Evolutionary conservation across 2,329 filamentous ascomycete species (phyloP), one percentile per base, ranked within the genome.

Genomic region (Monosporascus ibericus): DNA sequence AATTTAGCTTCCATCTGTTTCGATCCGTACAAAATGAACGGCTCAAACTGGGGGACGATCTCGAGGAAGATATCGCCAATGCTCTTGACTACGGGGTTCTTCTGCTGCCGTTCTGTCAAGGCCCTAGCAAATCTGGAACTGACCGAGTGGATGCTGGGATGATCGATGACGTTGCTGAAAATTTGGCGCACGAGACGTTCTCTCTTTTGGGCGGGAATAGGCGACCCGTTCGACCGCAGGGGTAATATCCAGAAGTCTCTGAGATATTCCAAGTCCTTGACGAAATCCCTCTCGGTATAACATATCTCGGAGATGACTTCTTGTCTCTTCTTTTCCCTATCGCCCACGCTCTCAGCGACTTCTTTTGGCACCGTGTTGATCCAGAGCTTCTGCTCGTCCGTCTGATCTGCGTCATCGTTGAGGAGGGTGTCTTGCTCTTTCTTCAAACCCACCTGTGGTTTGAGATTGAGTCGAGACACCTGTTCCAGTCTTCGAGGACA

Each of bases 231-330:
- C 27, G 87, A 88, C 48, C 91, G 85, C 52, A 99, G 74, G 9
- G 94, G 94, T 60, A 94, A 82, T 74, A 99, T 96, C 94, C 94
- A 99, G 76, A 97, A 99, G 74, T 99, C 94, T 56, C 94, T 85
- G 30, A 99, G 77, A 67, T 99, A 99, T 71, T 99, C 94, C 63
- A 99, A 77, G 70, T 99, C 94, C 75, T 99, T 99, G 67, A 99
- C 94, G 64, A 99, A 99, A 72, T 99, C 94, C 61, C 94, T 84
- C 70, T 99, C 94, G 0, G 94, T 99, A 73, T 99, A 99, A 84
- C 95, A 96, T 56, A 97, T 86, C 69, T 99, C 94, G 6, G 92
- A 96, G 55, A 99, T 96, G 61, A 99, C 89, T 67, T 99, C 94
- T 68, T 99, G 94, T 44, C 94, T 84, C 75, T 97, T 97, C 84